A percentile compares a stretch with the other conserved stretches of the same genome.
These are phyloP conservation scores for Lipomyces chichibuensis DNA, from an alignment of 805 yeast species.

Conservation along the genomic window DNA sequence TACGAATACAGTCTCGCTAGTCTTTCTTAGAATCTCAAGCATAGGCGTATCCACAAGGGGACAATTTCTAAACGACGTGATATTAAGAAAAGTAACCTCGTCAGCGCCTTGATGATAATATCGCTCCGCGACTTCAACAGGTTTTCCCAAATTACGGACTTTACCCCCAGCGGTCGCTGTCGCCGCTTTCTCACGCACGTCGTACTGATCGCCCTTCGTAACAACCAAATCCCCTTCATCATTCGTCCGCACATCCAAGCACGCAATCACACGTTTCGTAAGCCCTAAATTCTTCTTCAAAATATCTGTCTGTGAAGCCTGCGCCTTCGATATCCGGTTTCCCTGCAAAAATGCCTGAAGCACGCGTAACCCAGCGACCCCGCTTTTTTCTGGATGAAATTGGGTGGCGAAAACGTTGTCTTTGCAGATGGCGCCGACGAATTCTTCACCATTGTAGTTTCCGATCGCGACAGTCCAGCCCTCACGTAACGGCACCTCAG, in stretches of 20 bases:
- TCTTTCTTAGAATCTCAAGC: constrained; percentile 80
- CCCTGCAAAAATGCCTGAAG: constrained; percentile 70
- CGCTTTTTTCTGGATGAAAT: constrained; percentile 99
- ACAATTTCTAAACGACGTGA: constrained; percentile 92
- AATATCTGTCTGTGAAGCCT: constrained; percentile 1
- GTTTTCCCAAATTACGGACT: constrained; percentile 94
- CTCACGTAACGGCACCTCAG: constrained; percentile 44
- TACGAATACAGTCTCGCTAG: constrained; percentile 91
- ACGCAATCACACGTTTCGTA: constrained; percentile 90
- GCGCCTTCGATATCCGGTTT: constrained; percentile 26
- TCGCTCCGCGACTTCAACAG: constrained; percentile 88
- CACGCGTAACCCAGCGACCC: constrained; percentile 81
- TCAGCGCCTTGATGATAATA: constrained; percentile 96
- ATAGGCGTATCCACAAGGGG: constrained; percentile 93
- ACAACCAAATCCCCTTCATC: constrained; percentile 95
- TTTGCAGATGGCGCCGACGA: constrained; percentile 77
- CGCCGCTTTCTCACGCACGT: constrained; percentile 75
- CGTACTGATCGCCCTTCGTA: constrained; percentile 98
- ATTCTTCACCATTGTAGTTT: constrained; percentile 74
- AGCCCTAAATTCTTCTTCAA: constrained; percentile 53
- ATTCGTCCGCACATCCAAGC: constrained; percentile 94
- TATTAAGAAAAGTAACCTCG: constrained; percentile 91
- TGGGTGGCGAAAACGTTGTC: constrained; percentile 92
- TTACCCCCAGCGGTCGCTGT: constrained; percentile 49
- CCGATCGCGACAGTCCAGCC: constrained; percentile 79